Percentiles rank a stretch among this genome's conserved stretches.
Conservation (phyloP, 495 filamentous ascomycete genomes). For the Aspergillus homomorphus region DNA sequence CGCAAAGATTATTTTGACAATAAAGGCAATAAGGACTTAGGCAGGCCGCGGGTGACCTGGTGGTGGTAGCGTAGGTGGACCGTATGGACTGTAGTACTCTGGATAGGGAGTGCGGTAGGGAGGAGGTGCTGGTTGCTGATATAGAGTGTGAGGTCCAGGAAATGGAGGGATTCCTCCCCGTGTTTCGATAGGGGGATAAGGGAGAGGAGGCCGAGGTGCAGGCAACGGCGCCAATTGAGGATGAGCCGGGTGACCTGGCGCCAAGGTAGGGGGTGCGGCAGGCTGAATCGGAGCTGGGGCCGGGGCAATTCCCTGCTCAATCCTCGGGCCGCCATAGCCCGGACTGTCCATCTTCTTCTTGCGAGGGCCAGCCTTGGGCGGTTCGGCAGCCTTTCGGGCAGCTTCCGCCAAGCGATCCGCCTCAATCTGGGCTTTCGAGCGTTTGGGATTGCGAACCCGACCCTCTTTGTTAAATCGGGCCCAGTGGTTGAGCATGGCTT, state of each 20-base stretch:
- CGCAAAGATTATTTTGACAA: not conserved
- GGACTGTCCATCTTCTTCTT: conserved; percentile 21
- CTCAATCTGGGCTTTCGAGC: conserved; percentile 48
- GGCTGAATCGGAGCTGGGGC: conserved; percentile 15
- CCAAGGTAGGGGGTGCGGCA: conserved; percentile 5
- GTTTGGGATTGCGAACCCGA: conserved; percentile 45
- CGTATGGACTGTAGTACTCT: conserved; percentile 23
- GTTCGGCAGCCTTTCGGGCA: conserved; percentile 24
- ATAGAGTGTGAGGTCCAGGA: conserved; percentile 16
- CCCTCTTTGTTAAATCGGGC: conserved; percentile 44
- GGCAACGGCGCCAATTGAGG: conserved; percentile 21
- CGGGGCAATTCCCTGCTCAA: conserved; percentile 21
- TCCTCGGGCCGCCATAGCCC: conserved; percentile 8
- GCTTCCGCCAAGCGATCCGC: conserved; percentile 34
- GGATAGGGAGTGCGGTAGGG: conserved; percentile 29
- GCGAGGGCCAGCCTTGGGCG: conserved; percentile 23
- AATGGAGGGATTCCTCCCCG: conserved; percentile 22
- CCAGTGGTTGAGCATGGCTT: conserved; percentile 52
- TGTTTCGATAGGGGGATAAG: conserved; percentile 23
- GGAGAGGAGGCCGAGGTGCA: conserved; percentile 15
- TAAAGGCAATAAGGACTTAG: conserved; percentile 6
- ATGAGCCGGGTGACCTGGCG: conserved; percentile 21
- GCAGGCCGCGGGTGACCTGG: conserved; percentile 21
- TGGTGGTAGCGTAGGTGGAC: conserved; percentile 14
- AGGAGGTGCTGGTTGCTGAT: conserved; percentile 21